Conservation (phyloP, 163 green algal genomes). For the Scenedesmus sp. region DNA sequence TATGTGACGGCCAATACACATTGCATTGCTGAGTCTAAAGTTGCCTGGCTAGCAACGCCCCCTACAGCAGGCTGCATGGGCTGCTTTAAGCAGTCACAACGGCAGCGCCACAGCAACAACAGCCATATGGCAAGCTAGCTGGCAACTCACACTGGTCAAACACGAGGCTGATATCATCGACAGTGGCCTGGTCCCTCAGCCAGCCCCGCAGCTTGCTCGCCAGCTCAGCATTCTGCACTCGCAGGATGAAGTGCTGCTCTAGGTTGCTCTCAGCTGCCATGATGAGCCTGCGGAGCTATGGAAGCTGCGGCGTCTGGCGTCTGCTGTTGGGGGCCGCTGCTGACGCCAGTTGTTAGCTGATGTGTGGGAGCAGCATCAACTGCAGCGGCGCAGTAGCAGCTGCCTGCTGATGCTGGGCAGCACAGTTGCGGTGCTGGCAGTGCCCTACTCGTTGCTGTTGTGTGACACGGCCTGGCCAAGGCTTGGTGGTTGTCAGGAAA, state of each 20-base stretch:
- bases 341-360: background rate
- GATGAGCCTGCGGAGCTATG: background rate
- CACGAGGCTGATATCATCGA: conserved; percentile 52
- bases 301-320: too few relatives aligned
- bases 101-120: background rate
- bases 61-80: too few relatives aligned
- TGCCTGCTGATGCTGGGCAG: background rate
- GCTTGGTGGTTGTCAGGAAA: background rate
- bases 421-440: background rate
- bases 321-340: background rate
- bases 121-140: background rate
- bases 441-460: background rate
- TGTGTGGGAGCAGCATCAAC: background rate
- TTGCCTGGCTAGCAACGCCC: too few relatives aligned
- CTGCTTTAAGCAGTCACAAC: background rate
- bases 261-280: conserved; percentile 35
- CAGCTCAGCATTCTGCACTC: conserved; percentile 60
- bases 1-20: too few relatives aligned
- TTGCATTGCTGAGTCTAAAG: too few relatives aligned
- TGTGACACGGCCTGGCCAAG: background rate
- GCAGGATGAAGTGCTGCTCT: conserved; percentile 72
- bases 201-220: conserved; percentile 57
- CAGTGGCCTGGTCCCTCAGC: conserved; percentile 56
- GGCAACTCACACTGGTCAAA: conserved; percentile 52
- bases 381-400: background rate